Percentiles rank a stretch among this genome's conserved stretches.
Conservation (phyloP, 1,284 basidiomycete species). For the Leccinum subrobustum region DNA sequence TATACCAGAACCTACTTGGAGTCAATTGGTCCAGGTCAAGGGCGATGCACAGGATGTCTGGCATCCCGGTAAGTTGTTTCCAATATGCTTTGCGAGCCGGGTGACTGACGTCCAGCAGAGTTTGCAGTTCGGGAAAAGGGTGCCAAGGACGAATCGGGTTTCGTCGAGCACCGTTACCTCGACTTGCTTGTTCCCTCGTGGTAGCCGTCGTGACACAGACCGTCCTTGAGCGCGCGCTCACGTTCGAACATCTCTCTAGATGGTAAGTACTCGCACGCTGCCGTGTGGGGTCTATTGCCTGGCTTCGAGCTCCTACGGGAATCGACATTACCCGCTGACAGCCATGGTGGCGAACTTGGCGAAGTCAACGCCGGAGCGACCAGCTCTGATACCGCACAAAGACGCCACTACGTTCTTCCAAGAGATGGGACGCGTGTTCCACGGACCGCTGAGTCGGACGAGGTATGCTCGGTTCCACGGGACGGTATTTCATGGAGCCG, state of each 20-base stretch:
- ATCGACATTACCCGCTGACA: too few relatives aligned
- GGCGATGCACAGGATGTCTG: slow-evolving; percentile 34
- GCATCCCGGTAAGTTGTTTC: too few relatives aligned
- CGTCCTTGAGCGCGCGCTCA: neutral
- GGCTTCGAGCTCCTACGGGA: slow-evolving; percentile 48
- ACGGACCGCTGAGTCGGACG: slow-evolving; percentile 67
- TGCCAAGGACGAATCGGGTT: too few relatives aligned
- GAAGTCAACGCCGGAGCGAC: slow-evolving; percentile 45
- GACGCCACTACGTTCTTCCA: slow-evolving; percentile 82
- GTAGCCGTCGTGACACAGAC: too few relatives aligned
- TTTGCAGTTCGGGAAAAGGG: too few relatives aligned
- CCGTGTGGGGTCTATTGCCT: slow-evolving; percentile 74
- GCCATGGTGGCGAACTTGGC: too few relatives aligned
- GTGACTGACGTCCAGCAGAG: too few relatives aligned
- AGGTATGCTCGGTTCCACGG: slow-evolving; percentile 79
- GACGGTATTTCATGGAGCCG: slow-evolving; percentile 83
- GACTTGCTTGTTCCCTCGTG: too few relatives aligned
- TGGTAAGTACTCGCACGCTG: slow-evolving; percentile 83
- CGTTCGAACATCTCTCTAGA: slow-evolving; percentile 35
- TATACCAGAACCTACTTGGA: slow-evolving; percentile 66
- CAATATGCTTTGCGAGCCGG: too few relatives aligned
- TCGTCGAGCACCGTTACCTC: too few relatives aligned
- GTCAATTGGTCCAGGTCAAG: slow-evolving; percentile 67
- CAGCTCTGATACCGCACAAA: slow-evolving; percentile 75
- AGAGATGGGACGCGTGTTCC: slow-evolving; percentile 87